Conservation (phyloP, 2,329 filamentous ascomycete species). For the Exserohilum rostratum region DNA sequence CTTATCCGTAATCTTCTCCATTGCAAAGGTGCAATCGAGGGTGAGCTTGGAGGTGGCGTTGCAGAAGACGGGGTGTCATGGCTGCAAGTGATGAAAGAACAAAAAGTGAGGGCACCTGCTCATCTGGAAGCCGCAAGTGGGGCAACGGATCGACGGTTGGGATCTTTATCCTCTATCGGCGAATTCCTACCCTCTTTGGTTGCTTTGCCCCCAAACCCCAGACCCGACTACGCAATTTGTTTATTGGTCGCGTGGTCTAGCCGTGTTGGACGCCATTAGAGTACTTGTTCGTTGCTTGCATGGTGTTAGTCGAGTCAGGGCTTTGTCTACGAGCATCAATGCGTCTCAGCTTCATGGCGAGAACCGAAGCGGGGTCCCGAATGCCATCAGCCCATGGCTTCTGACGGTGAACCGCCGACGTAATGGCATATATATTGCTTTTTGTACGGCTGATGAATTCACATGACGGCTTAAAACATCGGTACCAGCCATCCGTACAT, state of each 20-base stretch:
- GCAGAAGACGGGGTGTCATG: slow-evolving; percentile 37
- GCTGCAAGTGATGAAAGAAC: slow-evolving; percentile 28
- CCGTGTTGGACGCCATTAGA: not conserved
- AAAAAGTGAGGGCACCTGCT: slow-evolving; percentile 23
- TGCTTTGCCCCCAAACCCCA: not conserved
- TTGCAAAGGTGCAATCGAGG: slow-evolving; percentile 14
- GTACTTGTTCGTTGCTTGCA: not conserved
- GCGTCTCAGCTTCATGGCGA: not conserved
- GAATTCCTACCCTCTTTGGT: not conserved
- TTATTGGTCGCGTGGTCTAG: not conserved
- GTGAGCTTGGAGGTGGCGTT: slow-evolving; percentile 9
- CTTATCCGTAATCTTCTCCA: slow-evolving; percentile 85
- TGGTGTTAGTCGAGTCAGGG: not conserved
- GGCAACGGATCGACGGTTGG: slow-evolving; percentile 29
- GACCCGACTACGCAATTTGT: not conserved
- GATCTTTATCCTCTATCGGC: slow-evolving; percentile 15
- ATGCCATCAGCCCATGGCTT: not conserved
- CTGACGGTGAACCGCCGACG: not conserved
- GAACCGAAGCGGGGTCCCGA: slow-evolving; percentile 9
- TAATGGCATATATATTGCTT: not conserved
- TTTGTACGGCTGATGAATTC: not conserved
- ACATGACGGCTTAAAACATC: no score
- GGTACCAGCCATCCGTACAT: not conserved
- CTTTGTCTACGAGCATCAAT: not conserved
- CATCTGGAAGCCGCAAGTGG: slow-evolving; percentile 29